Evolutionary conservation across 371 early-diverging fungal species (phyloP).

Genomic region (Apophysomyces elegans): DNA sequence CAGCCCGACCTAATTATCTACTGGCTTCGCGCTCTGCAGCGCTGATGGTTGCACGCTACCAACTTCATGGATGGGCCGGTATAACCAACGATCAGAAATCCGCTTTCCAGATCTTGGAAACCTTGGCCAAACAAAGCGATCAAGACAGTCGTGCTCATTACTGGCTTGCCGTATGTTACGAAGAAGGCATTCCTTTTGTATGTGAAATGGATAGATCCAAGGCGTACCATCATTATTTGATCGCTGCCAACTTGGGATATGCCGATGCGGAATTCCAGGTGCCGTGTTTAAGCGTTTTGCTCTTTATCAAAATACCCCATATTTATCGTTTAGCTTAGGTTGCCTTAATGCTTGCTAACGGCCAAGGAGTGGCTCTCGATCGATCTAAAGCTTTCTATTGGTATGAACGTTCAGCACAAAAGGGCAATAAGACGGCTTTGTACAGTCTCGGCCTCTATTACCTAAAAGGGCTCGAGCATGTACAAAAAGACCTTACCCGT

Average conservation of each 20-base stretch:
- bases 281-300: neutral
- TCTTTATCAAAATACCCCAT: neutral
- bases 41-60: constrained; percentile 39
- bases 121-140: constrained; percentile 12
- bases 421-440: constrained; percentile 41
- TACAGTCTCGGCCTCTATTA: constrained; percentile 45
- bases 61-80: constrained; percentile 34
- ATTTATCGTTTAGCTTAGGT: constrained; percentile 16
- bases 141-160: constrained; percentile 27
- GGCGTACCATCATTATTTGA: constrained; percentile 31
- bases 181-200: constrained; percentile 33
- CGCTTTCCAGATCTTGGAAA: constrained; percentile 25
- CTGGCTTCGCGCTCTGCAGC: constrained; percentile 16
- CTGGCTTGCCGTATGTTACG: constrained; percentile 37
- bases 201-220: constrained; percentile 15
- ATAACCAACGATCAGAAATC: constrained; percentile 20
- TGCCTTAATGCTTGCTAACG: constrained; percentile 43
- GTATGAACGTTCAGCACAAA: constrained; percentile 53
- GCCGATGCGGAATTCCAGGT: constrained; percentile 39
- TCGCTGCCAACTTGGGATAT: constrained; percentile 28
- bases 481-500: constrained; percentile 26
- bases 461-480: constrained; percentile 43
- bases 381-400: constrained; percentile 44
- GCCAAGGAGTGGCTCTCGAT: constrained; percentile 46
- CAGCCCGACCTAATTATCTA: neutral